These are phyloP conservation scores for Rhodamnia argentea DNA, from an alignment of 345 rosid genomes.

Conservation along the genomic window DNA sequence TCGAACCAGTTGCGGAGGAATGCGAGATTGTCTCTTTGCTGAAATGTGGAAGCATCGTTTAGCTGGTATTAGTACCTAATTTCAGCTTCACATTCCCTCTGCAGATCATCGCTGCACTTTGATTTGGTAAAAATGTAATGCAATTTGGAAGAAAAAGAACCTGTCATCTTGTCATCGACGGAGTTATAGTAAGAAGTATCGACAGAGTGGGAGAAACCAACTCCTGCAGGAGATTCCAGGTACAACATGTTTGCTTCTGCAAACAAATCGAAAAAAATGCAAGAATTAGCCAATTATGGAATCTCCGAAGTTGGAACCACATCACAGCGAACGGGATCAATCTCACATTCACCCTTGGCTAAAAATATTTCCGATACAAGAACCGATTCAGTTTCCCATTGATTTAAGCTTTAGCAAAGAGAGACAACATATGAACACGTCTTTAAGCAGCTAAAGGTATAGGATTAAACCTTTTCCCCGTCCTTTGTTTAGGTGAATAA, in stretches of 20 bases:
- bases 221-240: conserved; percentile 39
- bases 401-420: neutral
- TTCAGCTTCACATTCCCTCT: neutral
- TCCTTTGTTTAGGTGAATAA: neutral
- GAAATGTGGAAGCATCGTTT: neutral
- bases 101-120: neutral
- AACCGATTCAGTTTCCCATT: neutral
- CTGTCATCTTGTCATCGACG: conserved; percentile 19
- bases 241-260: conserved; percentile 45
- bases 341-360: neutral
- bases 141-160: neutral
- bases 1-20: conserved; percentile 23
- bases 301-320: neutral
- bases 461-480: neutral
- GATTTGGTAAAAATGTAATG: neutral
- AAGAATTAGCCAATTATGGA: neutral
- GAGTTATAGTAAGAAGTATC: conserved; percentile 11
- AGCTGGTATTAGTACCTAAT: neutral
- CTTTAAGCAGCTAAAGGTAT: neutral
- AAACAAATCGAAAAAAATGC: neutral
- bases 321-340: neutral
- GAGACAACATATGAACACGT: neutral
- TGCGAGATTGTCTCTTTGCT: conserved; percentile 26
- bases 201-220: conserved; percentile 50
- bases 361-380: neutral